These are phyloP conservation scores for Polyplosphaeria fusca DNA, from an alignment of 495 filamentous ascomycete species.

Conservation along the genomic window DNA sequence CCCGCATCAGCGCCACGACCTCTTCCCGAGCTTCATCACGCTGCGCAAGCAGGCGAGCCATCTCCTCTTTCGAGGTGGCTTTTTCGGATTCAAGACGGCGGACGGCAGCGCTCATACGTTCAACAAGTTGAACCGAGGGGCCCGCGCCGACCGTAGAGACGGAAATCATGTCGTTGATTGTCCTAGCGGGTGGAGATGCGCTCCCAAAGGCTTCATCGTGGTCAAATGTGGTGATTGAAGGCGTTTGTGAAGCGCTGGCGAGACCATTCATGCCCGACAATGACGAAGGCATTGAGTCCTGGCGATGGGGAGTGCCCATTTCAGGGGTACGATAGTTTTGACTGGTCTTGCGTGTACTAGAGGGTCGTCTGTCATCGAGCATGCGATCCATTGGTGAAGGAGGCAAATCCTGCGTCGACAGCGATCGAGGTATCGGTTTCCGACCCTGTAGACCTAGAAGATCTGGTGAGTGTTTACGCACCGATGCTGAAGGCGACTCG, in stretches of 20 bases:
- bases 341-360: conserved; percentile 49
- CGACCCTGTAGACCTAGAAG: conserved; percentile 26
- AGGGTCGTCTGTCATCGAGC: conserved; percentile 37
- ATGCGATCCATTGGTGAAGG: conserved; percentile 31
- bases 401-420: conserved; percentile 31
- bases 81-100: conserved; percentile 89
- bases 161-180: conserved; percentile 83
- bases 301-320: conserved; percentile 35
- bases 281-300: conserved; percentile 37
- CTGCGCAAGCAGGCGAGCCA: conserved; percentile 72
- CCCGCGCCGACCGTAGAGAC: conserved; percentile 85
- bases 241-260: conserved; percentile 41
- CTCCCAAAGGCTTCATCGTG: conserved; percentile 68
- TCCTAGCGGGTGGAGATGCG: conserved; percentile 64
- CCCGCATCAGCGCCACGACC: conserved; percentile 81
- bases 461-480: conserved; percentile 32
- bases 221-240: conserved; percentile 56
- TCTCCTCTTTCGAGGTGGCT: conserved; percentile 77
- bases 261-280: conserved; percentile 27
- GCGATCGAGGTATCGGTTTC: conserved; percentile 24
- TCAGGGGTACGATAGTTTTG: conserved; percentile 39
- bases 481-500: conserved; percentile 31
- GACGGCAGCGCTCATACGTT: conserved; percentile 92
- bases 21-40: conserved; percentile 88
- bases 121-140: conserved; percentile 91